Percentiles rank a stretch among this genome's conserved stretches.
phyloP scores from a whole-genome alignment of 805 yeast species.

The Suhomyces pyralidae region DNA sequence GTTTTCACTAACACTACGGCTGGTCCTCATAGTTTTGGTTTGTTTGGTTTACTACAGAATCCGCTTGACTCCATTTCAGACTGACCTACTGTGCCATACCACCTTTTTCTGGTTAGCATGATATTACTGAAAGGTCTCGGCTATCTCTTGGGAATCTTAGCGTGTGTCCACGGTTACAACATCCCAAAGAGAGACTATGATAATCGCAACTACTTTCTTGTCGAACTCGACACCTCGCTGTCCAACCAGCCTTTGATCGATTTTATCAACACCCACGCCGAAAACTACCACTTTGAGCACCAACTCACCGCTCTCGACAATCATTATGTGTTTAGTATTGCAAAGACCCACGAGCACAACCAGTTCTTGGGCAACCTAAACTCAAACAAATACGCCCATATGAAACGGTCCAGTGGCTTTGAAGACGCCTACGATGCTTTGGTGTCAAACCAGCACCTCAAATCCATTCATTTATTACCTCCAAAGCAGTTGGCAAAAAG shows the following conservation, averaged over 20 bases:
- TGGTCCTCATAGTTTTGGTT: neutral
- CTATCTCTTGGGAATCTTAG: neutral
- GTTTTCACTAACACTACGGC: neutral
- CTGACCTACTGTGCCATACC: neutral
- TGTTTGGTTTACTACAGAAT: neutral
- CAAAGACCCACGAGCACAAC: conserved; percentile 35
- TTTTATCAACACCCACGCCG: conserved; percentile 35
- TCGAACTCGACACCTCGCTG: conserved; percentile 45
- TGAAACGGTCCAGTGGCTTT: conserved; percentile 28
- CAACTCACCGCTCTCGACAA: conserved; percentile 56
- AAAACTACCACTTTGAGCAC: conserved; percentile 55
- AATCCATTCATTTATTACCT: conserved; percentile 53
- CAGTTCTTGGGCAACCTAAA: conserved; percentile 34
- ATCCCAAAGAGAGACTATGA: conserved; percentile 44
- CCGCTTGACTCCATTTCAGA: neutral
- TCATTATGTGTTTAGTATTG: conserved; percentile 64
- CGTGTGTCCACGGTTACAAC: neutral
- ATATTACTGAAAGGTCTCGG: neutral
- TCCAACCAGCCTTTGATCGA: conserved; percentile 24
- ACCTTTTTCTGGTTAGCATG: neutral
- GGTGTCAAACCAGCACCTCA: conserved; percentile 28
- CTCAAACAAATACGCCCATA: conserved; percentile 23
- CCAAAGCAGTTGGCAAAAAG: conserved; percentile 55
- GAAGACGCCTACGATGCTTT: conserved; percentile 25
- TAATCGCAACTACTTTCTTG: conserved; percentile 55